phyloP scores from a whole-genome alignment of 345 rosid species.

The Camelina laxa region DNA sequence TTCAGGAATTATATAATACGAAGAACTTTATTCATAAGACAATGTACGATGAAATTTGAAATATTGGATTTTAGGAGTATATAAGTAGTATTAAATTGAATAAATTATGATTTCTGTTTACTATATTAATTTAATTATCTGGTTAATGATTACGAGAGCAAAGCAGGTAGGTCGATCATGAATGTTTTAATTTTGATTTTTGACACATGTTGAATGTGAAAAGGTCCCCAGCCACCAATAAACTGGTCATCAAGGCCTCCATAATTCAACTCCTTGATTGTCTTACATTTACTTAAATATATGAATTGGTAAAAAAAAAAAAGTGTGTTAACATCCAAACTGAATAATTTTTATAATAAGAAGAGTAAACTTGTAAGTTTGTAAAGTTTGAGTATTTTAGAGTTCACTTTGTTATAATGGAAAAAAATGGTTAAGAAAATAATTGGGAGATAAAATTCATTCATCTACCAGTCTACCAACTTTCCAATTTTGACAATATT shows the following conservation, averaged over 20 bases:
- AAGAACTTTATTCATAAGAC: neutral
- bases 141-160: neutral
- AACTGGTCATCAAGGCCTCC: neutral
- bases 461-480: conserved; percentile 42
- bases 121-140: neutral
- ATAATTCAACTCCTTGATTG: conserved; percentile 4
- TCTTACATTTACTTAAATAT: neutral
- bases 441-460: neutral
- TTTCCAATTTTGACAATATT: conserved; percentile 32
- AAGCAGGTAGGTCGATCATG: conserved; percentile 39
- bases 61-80: neutral
- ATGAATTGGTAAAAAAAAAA: conserved; percentile 4
- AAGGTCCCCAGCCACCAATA: conserved; percentile 6
- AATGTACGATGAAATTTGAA: neutral
- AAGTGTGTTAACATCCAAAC: neutral
- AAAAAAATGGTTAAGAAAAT: neutral
- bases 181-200: conserved; percentile 16
- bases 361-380: neutral
- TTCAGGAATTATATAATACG: neutral
- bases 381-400: neutral
- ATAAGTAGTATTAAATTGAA: neutral
- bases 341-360: neutral
- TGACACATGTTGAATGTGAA: conserved; percentile 32
- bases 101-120: neutral
- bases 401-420: neutral